Percentiles rank a stretch among this genome's conserved stretches.
phyloP scores from a whole-genome alignment of 805 yeast species.

The Teunomyces atbi region DNA sequence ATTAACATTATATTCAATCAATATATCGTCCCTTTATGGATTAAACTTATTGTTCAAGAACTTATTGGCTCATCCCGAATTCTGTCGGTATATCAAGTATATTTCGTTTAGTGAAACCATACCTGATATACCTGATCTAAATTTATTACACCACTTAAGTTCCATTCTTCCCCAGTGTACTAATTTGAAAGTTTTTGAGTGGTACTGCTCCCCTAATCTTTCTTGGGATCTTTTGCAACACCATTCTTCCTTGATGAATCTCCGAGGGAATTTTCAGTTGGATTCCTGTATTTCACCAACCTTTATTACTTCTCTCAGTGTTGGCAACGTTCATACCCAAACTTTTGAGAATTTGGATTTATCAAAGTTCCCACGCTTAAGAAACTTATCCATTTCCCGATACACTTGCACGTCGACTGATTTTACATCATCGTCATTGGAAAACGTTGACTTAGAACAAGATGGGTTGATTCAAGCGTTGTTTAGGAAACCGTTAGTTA shows the following conservation, averaged over 20 bases:
- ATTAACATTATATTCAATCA: not conserved
- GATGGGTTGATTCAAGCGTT: not conserved
- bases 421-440: not conserved
- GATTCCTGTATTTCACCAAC: not conserved
- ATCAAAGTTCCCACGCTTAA: not conserved
- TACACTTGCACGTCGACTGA: not conserved
- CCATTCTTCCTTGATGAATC: not conserved
- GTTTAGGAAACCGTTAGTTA: not conserved
- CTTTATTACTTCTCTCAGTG: not conserved
- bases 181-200: constrained; percentile 7
- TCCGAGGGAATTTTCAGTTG: constrained; percentile 7
- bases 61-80: not conserved
- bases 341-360: not conserved
- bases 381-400: not conserved
- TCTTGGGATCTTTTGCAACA: constrained; percentile 2
- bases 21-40: constrained; percentile 11
- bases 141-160: constrained; percentile 6
- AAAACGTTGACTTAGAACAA: not conserved
- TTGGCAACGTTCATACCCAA: not conserved
- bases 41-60: constrained; percentile 12
- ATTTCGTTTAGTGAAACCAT: constrained; percentile 7
- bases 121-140: constrained; percentile 12
- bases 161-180: constrained; percentile 6
- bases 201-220: constrained; percentile 6
- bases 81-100: constrained; percentile 3